Evolutionary conservation across 768 basidiomycete genomes (phyloP), one percentile per base, ranked within the genome.

Genomic region (Mycena epipterygia): DNA sequence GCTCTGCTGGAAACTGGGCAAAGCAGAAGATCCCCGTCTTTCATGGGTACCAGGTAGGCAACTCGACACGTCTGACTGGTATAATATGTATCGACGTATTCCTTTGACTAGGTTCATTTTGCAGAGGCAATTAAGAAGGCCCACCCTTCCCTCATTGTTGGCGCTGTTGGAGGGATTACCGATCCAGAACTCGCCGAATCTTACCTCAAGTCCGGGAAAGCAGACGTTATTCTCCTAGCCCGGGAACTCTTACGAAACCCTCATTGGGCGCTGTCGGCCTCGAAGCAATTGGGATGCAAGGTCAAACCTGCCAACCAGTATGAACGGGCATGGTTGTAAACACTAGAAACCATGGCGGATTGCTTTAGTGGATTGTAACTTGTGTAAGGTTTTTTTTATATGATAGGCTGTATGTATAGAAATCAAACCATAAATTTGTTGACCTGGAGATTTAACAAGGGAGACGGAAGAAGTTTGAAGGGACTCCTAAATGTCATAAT

Each of bases 261-360:
- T 21, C 89, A 92, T 75, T 93, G 90, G 87, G 82, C 88, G 4
- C 75, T 93, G 23, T 72, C 76, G 12, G 90, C 92, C 19, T 94
- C 94, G 0, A 78, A 88, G 69, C 84, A 87, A 77, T 82, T 95
- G 7, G 90, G 89, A 25, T 86, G 87, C 9, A 86, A 86, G 1
- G 86, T 93, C n/a, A 90, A 91, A 73, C 84, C 90, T 2, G 91
- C 93, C 0, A 89, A 88, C 57, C 93, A 95, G 75, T 94, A 93
- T 76, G 90, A 92, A 76, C 80, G 90, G 21, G 90, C 83, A 2
- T 93, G 87, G 87, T 71, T 55, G 17, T 33, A 35, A 29, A 35
- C 33, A 17, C 1, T 52, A 51, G 48, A 51, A 27, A 13, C 14
- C 44, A 23, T 46, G n/a, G 44, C 19, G 39, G 39, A 9, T 41